These are phyloP conservation scores for Diplogelasinospora grovesii DNA, from an alignment of 495 filamentous ascomycete species.

Conservation along the genomic window DNA sequence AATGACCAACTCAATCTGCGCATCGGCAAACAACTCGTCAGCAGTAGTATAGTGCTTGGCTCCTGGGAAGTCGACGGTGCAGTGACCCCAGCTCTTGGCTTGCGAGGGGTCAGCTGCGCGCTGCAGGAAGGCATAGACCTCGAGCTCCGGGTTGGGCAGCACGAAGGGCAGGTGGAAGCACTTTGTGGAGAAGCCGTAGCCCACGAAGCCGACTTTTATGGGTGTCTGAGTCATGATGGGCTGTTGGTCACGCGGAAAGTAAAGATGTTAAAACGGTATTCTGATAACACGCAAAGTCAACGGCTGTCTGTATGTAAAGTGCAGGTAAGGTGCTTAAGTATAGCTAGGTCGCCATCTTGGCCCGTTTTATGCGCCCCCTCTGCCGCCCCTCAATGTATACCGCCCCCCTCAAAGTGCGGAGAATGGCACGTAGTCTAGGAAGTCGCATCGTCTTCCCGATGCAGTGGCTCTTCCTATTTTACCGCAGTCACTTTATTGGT, in stretches of 20 bases:
- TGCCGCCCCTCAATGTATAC: no score
- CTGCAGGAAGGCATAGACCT: slow-evolving; percentile 45
- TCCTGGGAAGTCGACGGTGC: slow-evolving; percentile 29
- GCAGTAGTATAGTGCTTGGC: slow-evolving; percentile 37
- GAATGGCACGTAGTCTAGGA: no score
- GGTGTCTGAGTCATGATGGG: slow-evolving; percentile 12
- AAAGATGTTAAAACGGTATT: neutral
- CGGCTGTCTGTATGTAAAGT: no score
- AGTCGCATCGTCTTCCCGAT: no score
- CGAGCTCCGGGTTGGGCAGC: slow-evolving; percentile 50
- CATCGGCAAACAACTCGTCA: slow-evolving; percentile 54
- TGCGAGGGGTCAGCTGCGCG: slow-evolving; percentile 20
- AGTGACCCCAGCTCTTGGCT: slow-evolving; percentile 19
- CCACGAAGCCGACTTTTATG: slow-evolving; percentile 30
- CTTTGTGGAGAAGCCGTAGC: slow-evolving; percentile 58
- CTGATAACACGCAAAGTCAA: no score
- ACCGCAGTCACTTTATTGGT: no score
- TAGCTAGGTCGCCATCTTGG: no score
- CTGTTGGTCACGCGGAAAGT: neutral
- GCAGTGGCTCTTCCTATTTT: no score
- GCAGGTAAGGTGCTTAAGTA: no score
- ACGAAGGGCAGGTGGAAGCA: slow-evolving; percentile 71
- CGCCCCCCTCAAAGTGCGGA: no score
- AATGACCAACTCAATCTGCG: slow-evolving; percentile 55
- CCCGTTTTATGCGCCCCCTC: no score